Evolutionary conservation across 805 yeast genomes (phyloP).

Genomic region (Spathaspora hagerdaliae): DNA sequence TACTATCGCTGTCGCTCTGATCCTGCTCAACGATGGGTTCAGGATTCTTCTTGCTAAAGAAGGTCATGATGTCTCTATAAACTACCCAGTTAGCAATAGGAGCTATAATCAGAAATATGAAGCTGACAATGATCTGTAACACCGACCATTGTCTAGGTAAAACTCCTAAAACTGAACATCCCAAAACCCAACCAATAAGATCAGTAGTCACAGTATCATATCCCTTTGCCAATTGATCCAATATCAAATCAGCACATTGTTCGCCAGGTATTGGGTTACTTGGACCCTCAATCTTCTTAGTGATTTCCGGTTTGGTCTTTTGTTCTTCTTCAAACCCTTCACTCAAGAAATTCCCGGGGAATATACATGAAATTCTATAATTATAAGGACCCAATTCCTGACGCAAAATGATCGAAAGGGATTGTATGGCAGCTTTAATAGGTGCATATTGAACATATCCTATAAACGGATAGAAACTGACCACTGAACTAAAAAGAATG

Average conservation of each 20-base stretch:
- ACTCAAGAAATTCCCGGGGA: conserved; percentile 86
- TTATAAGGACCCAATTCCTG: conserved; percentile 74
- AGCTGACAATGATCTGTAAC: conserved; percentile 35
- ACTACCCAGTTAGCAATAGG: conserved; percentile 54
- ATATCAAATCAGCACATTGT: conserved; percentile 58
- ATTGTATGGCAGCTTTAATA: conserved; percentile 72
- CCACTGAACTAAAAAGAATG: conserved; percentile 64
- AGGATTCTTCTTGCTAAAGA: conserved; percentile 29
- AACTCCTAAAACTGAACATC: conserved; percentile 62
- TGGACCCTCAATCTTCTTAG: conserved; percentile 80
- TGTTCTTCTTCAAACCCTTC: conserved; percentile 87
- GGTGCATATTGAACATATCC: conserved; percentile 95
- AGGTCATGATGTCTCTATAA: conserved; percentile 47
- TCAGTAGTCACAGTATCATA: conserved; percentile 78
- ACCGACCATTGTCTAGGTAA: conserved; percentile 61
- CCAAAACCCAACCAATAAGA: conserved; percentile 76
- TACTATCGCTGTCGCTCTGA: neutral
- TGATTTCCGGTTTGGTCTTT: conserved; percentile 78
- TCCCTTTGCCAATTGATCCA: conserved; percentile 57
- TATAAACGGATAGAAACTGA: conserved; percentile 80
- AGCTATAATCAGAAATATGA: conserved; percentile 40
- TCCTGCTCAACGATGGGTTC: neutral
- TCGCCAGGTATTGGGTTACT: conserved; percentile 66
- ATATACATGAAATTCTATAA: conserved; percentile 67
- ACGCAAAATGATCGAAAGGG: conserved; percentile 71